phyloP scores from a whole-genome alignment of 495 filamentous ascomycete species.

The Aspergillus heteromorphus region DNA sequence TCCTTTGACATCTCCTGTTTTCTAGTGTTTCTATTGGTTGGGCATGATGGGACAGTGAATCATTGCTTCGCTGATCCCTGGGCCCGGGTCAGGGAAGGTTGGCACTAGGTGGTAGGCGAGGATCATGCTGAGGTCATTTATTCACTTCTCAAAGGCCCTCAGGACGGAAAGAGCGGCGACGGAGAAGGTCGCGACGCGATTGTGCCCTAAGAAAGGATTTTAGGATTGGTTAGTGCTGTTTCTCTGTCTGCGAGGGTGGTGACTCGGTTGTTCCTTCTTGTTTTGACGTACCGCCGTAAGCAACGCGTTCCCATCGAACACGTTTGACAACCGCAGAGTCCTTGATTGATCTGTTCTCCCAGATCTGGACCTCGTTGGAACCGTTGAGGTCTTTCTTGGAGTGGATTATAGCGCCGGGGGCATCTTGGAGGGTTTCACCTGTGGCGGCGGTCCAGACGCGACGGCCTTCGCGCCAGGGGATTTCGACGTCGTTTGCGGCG shows the following conservation, averaged over 20 bases:
- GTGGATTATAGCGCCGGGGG: conserved; percentile 45
- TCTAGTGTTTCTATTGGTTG: background rate
- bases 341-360: conserved; percentile 29
- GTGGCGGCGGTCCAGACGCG: conserved; percentile 48
- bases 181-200: conserved; percentile 46
- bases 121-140: background rate
- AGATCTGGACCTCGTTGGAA: conserved; percentile 31
- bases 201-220: conserved; percentile 39
- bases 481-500: conserved; percentile 69
- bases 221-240: background rate
- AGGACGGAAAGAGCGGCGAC: conserved; percentile 57
- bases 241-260: background rate
- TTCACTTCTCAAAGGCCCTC: conserved; percentile 53
- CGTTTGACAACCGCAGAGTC: conserved; percentile 39
- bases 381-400: conserved; percentile 26
- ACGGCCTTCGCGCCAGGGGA: conserved; percentile 54
- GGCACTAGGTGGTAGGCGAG: background rate
- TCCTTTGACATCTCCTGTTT: background rate
- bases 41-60: background rate
- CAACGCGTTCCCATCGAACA: conserved; percentile 42
- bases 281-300: conserved; percentile 41
- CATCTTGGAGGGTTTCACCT: conserved; percentile 43
- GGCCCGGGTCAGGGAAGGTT: background rate
- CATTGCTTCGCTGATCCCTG: background rate
- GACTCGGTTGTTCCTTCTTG: background rate